Base-by-base conservation (phyloP, 805 yeast species). In the Nakazawaea sp. region DNA sequence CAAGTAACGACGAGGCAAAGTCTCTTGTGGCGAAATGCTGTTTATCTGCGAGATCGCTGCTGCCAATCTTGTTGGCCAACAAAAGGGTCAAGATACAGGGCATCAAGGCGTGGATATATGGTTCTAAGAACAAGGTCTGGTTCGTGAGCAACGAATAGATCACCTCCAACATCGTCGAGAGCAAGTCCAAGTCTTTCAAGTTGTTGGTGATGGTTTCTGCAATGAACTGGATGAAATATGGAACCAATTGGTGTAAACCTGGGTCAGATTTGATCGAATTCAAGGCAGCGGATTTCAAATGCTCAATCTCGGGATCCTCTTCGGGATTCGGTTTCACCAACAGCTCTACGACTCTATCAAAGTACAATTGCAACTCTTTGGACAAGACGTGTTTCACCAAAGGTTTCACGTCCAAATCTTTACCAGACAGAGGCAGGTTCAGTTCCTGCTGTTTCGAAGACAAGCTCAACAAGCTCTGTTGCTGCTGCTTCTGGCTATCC, bases 131-230 rank as follows among this genome's bases (percentile, higher is more conserved):
- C 27, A 92, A 78, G 16, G 95, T 80, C 38, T 78, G 78, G 59
- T 92, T 92, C 30, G 81, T 77, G 34, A 88, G 68, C 21, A 92
- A 66, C 0, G 97, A 88, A 42, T 86, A 83, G 10, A 90, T 76
- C 44, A 88, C 88, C 56, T 87, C 94, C 43, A 92, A 64, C 86
- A 90, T 88, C 5, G 95, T 84, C 4, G 84, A 70, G 36, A 92
- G 62, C 15, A 85, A 58, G 4, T 72, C 73, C 31, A 84, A 65
- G 51, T 82, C 81, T 48, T 83, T 75, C 48, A 90, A 68, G 51
- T 87, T 90, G 53, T 86, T 81, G 1, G 97, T 86, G 40, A 92
- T 78, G 48, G 94, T 95, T 53, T 92, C 99, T 5, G 96, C 95
- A 25, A 88, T 86, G 53, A 92, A 89, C 54, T 92, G 97, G 35